Evolutionary conservation across 2,329 filamentous ascomycete species (phyloP), one percentile per base, ranked within the genome.

Genomic region (Aspergillus floridensis): DNA sequence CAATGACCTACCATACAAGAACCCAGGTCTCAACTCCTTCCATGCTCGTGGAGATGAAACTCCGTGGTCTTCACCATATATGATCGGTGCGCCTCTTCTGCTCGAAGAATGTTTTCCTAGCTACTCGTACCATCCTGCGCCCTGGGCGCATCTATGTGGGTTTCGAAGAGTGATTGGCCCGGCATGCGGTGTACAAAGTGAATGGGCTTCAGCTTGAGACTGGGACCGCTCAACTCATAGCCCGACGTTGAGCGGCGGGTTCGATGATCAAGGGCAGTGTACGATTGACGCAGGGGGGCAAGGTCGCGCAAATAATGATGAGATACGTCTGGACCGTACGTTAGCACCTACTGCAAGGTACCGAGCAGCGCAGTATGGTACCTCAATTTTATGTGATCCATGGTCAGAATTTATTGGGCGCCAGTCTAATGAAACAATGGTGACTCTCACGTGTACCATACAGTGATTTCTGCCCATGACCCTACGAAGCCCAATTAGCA

Each of bases 221-320:
- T 32, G 4, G 58, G 35, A 10, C 47, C 52, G n/a, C 7, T 35
- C 5, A 41, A 52, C 6, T 21, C 22, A 4, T 56, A 32, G 11
- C 50, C 35, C 1, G 54, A 54, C 1, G 55, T 22, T 24, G 31
- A 22, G 31, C 56, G 35, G 52, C 59, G 59, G 10, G 51, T 49
- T 5, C 48, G 53, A 24, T 56, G 58, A 11, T 53, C 7, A 10
- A 56, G 31, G 10, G 51, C 32, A 2, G 21, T 35, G 55, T 62
- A 62, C 12, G 55, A 57, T 24, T 58, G 58, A 3, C 54, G 58
- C 4, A 60, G 60, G 11, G 58, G 60, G 60, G 60, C 3, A 62
- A 44, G 12, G 58, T 58, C 1, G 60, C 60, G 41, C 60, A 62
- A 24, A 62, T 58, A 24, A 62, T 62, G 8, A 62, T 60, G 11